Conservation (phyloP, 768 basidiomycete genomes). For the Tylopilus intermedius region DNA sequence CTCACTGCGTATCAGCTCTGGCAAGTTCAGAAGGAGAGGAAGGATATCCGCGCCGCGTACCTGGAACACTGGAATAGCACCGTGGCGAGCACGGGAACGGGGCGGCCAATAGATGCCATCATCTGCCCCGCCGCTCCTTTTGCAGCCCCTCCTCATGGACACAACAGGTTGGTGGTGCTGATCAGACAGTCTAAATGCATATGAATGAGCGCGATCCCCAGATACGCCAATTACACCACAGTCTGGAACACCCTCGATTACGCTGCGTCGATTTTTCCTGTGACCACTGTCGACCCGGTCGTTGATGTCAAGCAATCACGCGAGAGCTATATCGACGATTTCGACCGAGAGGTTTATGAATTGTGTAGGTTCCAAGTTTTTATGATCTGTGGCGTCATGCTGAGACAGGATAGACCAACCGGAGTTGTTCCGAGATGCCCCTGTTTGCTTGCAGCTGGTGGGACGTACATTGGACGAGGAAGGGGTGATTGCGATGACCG, state of each 20-base stretch:
- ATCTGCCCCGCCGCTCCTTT: constrained; percentile 60
- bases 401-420: constrained; percentile 45
- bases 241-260: constrained; percentile 69
- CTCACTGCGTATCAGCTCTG: constrained; percentile 59
- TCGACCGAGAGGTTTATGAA: constrained; percentile 48
- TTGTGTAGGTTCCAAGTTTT: constrained; percentile 41
- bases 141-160: constrained; percentile 60
- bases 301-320: constrained; percentile 46
- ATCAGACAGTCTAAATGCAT: not conserved
- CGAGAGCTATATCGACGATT: constrained; percentile 42
- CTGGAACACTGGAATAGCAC: constrained; percentile 61
- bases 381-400: not conserved
- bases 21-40: constrained; percentile 51
- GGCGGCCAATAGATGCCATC: constrained; percentile 72
- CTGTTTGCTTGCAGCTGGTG: constrained; percentile 61
- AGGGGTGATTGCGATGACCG: constrained; percentile 62
- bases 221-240: constrained; percentile 48
- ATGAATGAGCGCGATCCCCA: constrained; percentile 16
- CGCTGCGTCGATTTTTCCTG: constrained; percentile 53
- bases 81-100: constrained; percentile 49
- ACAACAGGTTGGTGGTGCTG: constrained; percentile 38
- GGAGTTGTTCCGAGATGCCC: constrained; percentile 48
- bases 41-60: constrained; percentile 50
- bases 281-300: constrained; percentile 52
- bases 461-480: constrained; percentile 72